These are phyloP conservation scores for Gaultheria prostrata DNA, from an alignment of 148 eudicot species.

Conservation along the genomic window DNA sequence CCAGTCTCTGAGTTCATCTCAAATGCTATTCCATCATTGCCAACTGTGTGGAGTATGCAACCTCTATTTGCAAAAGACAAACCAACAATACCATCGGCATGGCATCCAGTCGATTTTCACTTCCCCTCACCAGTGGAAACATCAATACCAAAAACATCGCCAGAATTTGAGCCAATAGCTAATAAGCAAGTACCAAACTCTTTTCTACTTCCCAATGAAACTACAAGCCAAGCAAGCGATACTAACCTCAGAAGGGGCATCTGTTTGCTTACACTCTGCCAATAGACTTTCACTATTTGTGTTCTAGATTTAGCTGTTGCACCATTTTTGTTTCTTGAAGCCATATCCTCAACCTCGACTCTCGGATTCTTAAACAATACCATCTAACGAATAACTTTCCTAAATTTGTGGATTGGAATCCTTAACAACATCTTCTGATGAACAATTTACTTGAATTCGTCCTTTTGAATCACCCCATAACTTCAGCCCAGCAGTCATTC, in stretches of 20 bases:
- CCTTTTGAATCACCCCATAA: no score
- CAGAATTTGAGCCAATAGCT: conserved; percentile 28
- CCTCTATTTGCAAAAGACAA: conserved; percentile 34
- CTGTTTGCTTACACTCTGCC: no score
- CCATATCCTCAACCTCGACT: no score
- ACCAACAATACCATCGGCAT: conserved; percentile 30
- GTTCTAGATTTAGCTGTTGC: no score
- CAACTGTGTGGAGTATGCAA: conserved; percentile 21
- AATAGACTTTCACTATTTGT: no score
- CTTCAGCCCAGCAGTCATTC: no score
- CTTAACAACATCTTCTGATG: no score
- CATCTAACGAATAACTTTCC: no score
- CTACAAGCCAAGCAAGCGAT: conserved; percentile 37
- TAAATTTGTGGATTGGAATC: no score
- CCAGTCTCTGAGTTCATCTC: conserved; percentile 38
- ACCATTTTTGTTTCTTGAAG: no score
- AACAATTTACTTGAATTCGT: no score
- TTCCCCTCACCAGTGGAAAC: conserved; percentile 22
- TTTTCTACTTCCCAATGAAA: conserved; percentile 27
- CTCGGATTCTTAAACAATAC: no score
- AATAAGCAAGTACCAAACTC: conserved; percentile 28
- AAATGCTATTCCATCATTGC: conserved; percentile 26
- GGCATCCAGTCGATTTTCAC: conserved; percentile 28
- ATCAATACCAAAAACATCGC: conserved; percentile 26
- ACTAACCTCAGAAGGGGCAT: conserved; percentile 7